Conservation (phyloP, 345 rosid genomes). For the Zanthoxylum bungeanum region DNA sequence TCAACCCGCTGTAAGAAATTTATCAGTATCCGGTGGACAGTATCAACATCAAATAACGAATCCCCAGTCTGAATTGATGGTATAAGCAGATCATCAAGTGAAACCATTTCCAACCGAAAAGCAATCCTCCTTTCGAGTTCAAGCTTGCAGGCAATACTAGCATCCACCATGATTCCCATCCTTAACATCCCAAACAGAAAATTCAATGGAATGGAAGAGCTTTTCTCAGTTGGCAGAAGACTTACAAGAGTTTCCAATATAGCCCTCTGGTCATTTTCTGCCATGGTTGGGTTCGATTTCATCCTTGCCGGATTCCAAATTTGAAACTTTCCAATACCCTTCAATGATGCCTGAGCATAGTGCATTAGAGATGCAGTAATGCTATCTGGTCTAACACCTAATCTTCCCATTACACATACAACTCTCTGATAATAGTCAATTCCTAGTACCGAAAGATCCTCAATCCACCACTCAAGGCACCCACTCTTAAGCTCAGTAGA, state of each 20-base stretch:
- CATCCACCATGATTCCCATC: conserved; percentile 52
- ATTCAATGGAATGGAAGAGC: conserved; percentile 44
- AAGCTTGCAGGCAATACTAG: conserved; percentile 46
- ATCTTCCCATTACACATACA: conserved; percentile 52
- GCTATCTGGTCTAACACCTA: conserved; percentile 55
- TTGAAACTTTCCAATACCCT: conserved; percentile 50
- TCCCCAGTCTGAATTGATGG: conserved; percentile 64
- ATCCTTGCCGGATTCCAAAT: conserved; percentile 46
- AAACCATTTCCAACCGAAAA: conserved; percentile 54
- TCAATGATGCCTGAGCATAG: conserved; percentile 66
- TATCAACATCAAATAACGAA: conserved; percentile 69
- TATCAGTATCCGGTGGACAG: conserved; percentile 61
- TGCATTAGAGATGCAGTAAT: conserved; percentile 66
- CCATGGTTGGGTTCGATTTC: conserved; percentile 29
- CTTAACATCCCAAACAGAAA: conserved; percentile 83
- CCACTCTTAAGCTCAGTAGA: conserved; percentile 57
- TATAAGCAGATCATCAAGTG: conserved; percentile 77
- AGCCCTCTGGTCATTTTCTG: conserved; percentile 47
- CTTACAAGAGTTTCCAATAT: conserved; percentile 63
- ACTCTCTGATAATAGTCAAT: conserved; percentile 58
- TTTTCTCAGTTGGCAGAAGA: conserved; percentile 55
- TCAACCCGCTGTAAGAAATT: conserved; percentile 62
- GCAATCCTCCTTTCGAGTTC: conserved; percentile 73
- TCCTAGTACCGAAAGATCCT: conserved; percentile 62
- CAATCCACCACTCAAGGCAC: conserved; percentile 74